Conservation (phyloP, 78 protist species). For the Trichosphaerium sp. region DNA sequence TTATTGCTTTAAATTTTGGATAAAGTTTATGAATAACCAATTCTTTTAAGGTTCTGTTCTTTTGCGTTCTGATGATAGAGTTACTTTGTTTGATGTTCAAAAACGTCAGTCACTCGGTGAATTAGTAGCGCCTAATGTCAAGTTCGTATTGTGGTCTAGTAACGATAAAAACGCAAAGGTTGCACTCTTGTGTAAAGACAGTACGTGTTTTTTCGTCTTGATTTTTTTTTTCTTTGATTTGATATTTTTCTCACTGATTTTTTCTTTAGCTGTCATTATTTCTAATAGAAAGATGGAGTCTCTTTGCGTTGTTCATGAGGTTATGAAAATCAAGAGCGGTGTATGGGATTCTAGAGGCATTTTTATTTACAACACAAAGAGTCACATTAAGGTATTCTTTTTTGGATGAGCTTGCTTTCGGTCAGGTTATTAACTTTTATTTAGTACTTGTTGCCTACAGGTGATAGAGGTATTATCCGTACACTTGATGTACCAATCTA, state of each 20-base stretch:
- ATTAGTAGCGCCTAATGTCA: conserved; percentile 30
- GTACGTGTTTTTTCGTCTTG: neutral
- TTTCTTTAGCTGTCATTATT: conserved; percentile 20
- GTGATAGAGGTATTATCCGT: conserved; percentile 83
- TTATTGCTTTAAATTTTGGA: conserved; percentile 5
- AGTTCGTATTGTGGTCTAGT: conserved; percentile 88
- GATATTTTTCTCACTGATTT: neutral
- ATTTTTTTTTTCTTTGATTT: neutral
- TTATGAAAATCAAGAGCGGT: conserved; percentile 77
- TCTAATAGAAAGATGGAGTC: conserved; percentile 63
- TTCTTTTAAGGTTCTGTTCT: conserved; percentile 59
- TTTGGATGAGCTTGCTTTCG: conserved; percentile 50
- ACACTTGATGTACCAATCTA: conserved; percentile 88
- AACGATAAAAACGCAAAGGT: conserved; percentile 51
- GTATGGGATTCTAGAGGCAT: conserved; percentile 84
- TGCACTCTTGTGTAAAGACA: conserved; percentile 78
- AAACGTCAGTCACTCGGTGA: conserved; percentile 49
- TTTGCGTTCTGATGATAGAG: conserved; percentile 60
- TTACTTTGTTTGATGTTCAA: conserved; percentile 81
- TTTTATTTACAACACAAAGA: conserved; percentile 86
- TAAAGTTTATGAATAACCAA: neutral
- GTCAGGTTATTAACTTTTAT: neutral
- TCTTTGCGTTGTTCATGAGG: conserved; percentile 75
- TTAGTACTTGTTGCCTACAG: conserved; percentile 2
- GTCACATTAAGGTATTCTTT: conserved; percentile 89